Base-by-base conservation (phyloP, 1,139 yeast genomes). In the Petasospora fabianii region DNA sequence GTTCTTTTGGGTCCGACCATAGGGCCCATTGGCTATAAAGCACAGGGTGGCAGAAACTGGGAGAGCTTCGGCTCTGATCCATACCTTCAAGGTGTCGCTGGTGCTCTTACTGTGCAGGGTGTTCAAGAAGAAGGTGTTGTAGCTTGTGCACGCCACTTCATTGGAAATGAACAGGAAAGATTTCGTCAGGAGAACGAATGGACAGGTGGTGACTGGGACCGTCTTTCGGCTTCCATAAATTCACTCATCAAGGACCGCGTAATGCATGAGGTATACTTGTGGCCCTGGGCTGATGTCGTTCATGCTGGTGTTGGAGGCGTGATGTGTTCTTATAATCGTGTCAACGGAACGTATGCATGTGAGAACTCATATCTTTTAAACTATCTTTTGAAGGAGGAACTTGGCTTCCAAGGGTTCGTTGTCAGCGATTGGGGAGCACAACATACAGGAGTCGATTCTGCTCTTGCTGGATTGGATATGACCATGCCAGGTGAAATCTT, bases 361-460 rank as follows among this genome's bases (percentile, higher is more conserved):
- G 81, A 79, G 51, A 79, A 79, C 55, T 71, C 81, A 1, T 73
- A 75, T 47, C 59, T 76, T 37, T 49, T 80, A 47, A 78, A 79
- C 54, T 66, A 70, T 43, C 59, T 79, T 19, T 61, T 80, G 47
- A 79, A 79, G 55, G 79, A 73, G 39, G 84, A 80, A 59, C 60
- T 78, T 43, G 84, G 82, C 1, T 80, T 79, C 52, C 82, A 79
- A 57, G 86, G 85, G 0, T 78, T 77, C 56, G 80, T 80, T 6
- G 71, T 78, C 41, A 71, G 81, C 24, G 85, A 79, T 53, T 78
- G 84, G 84, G 78, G 77, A 19, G 84, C 81, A 5, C 77, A 73
- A 44, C 78, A 73, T 46, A 58, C 74, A 14, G 84, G 84, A 8
- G 75, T 77, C 6, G 67, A 68, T 39, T 68, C 81, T 1, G 78